Conservation (phyloP, 257 asterid genomes). For the Fraxinus pennsylvanica region DNA sequence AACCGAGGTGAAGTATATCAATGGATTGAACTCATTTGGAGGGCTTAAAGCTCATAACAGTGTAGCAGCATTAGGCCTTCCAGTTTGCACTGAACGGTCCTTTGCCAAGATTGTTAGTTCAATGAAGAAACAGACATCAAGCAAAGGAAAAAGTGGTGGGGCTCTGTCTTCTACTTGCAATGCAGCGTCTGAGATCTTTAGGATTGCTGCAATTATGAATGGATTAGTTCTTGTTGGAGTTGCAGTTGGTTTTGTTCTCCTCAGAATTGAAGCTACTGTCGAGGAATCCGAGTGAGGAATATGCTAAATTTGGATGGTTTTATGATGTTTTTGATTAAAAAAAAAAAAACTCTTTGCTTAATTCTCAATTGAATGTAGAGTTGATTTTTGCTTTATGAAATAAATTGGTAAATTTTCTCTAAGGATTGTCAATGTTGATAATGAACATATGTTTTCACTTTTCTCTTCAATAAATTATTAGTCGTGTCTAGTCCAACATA, state of each 20-base stretch:
- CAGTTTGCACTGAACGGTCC: constrained; percentile 57
- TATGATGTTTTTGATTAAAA: constrained; percentile 27
- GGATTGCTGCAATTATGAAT: constrained; percentile 63
- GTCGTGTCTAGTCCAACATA: too few relatives aligned
- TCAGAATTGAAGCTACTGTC: constrained; percentile 65
- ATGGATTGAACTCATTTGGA: constrained; percentile 70
- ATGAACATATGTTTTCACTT: too few relatives aligned
- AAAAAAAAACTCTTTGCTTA: constrained; percentile 19
- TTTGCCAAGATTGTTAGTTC: constrained; percentile 69
- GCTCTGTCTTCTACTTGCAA: constrained; percentile 65
- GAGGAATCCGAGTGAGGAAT: constrained; percentile 65
- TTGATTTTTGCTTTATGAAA: constrained; percentile 30
- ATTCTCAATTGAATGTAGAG: constrained; percentile 35
- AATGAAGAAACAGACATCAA: constrained; percentile 36
- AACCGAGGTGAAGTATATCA: constrained; percentile 51
- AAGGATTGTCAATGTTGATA: too few relatives aligned
- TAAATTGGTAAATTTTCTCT: not conserved
- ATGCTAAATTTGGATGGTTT: constrained; percentile 13
- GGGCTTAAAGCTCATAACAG: constrained; percentile 84
- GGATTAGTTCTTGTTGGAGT: constrained; percentile 78
- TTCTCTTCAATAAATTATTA: too few relatives aligned
- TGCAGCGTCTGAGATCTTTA: constrained; percentile 69
- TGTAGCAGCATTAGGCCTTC: constrained; percentile 59
- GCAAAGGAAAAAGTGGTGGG: constrained; percentile 47
- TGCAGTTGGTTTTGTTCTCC: constrained; percentile 85